These are phyloP conservation scores for Hymenoscyphus linearis DNA, from an alignment of 2,329 filamentous ascomycete genomes.

Conservation along the genomic window DNA sequence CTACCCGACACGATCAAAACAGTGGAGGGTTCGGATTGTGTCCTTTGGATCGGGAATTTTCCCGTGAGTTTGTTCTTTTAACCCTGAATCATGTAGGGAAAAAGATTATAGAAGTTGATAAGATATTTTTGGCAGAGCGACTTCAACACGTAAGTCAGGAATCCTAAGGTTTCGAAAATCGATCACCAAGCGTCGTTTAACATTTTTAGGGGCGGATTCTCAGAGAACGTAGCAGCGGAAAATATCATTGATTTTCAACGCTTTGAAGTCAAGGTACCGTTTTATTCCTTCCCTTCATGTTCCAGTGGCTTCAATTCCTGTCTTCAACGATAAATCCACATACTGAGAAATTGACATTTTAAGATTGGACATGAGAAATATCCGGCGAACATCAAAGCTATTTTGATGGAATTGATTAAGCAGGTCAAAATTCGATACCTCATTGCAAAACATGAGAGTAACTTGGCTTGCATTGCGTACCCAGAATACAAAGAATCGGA, in stretches of 20 bases:
- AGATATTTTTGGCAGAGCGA: conserved; percentile 3
- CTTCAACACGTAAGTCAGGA: conserved; percentile 9
- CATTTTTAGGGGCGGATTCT: conserved; percentile 25
- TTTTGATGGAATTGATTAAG: not conserved
- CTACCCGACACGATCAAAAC: conserved; percentile 1
- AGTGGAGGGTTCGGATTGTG: conserved; percentile 9
- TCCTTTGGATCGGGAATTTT: conserved; percentile 14
- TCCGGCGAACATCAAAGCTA: not conserved
- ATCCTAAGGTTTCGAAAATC: too few species aligned
- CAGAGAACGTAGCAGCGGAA: conserved; percentile 21
- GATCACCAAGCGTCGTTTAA: not conserved
- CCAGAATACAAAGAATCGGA: conserved; percentile 17
- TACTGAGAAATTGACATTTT: not conserved
- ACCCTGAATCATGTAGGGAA: not conserved
- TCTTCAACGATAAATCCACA: not conserved
- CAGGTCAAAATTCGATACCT: not conserved
- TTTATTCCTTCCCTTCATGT: not conserved
- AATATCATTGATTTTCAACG: conserved; percentile 31
- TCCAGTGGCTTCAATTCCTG: too few species aligned
- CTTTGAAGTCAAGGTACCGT: conserved; percentile 23
- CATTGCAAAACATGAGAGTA: not conserved
- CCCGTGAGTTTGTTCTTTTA: conserved; percentile 5
- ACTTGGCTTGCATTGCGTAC: not conserved
- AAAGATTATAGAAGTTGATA: not conserved
- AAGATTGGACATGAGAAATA: not conserved